Base-by-base conservation (phyloP, 805 yeast genomes). In the Metschnikowia gelsemii region DNA sequence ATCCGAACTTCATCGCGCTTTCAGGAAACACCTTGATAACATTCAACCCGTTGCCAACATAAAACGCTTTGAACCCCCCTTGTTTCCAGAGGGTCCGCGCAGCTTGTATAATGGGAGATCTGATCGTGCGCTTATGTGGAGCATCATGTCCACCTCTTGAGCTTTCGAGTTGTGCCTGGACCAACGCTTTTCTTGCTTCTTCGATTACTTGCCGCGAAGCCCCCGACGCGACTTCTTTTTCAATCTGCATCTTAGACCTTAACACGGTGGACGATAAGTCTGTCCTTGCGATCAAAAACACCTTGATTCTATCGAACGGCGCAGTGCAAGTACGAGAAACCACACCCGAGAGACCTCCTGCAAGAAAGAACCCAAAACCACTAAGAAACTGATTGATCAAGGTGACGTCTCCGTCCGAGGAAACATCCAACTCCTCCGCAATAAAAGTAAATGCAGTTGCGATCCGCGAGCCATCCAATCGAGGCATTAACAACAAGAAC, bases 281-380 rank as follows among this genome's bases (percentile, higher is more conserved):
- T 0, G 96, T 83, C 61, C 96, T 78, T 1, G 98, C 97, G 55
- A 93, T 93, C 36, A 93, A 68, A 54, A 87, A 93, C 11, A 93
- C 98, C 61, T 93, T 93, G 17, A 93, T 78, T 59, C 99, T 77
- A 62, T 93, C 99, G 50, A 93, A 87, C 8, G 99, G 99, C 0
- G 98, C 99, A 0, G 99, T 93, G 54, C 93, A 84, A 0, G 98
- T 89, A 65, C 99, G 80, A 11, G 96, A 88, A 3, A 93, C 84
- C 2, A 91, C 99, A 2, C 99, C 99, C 1, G 96, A 86, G 16
- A 90, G 62, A 0, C 99, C 99, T 28, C 99, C 99, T 1, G 96
- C 96, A 24, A 90, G 65, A 57, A 93, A 93, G 63, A 80, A 93
- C 1, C 97, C 96, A 47, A 88, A 75, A 23, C 96, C 96, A 57